Percentiles rank a stretch among this genome's conserved stretches.
These are phyloP conservation scores for Penicillium samsonianum DNA, from an alignment of 495 filamentous ascomycete genomes.

Conservation along the genomic window DNA sequence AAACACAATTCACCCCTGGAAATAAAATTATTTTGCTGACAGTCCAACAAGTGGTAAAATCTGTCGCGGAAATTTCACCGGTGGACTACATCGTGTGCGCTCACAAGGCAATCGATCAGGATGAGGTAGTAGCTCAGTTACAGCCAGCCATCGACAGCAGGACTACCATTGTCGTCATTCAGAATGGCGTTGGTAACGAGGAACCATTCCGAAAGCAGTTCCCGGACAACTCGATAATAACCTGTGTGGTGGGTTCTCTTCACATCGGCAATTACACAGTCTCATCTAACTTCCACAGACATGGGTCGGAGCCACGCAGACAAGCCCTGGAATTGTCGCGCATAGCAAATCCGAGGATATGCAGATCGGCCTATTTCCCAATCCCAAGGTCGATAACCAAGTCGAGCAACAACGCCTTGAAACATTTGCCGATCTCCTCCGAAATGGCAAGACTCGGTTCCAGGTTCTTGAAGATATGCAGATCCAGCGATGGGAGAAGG, in stretches of 20 bases:
- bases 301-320: conserved; percentile 53
- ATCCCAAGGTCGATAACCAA: conserved; percentile 22
- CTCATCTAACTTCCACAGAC: conserved; percentile 29
- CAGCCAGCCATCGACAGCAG: conserved; percentile 36
- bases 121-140: conserved; percentile 35
- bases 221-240: conserved; percentile 56
- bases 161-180: conserved; percentile 61
- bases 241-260: conserved; percentile 48
- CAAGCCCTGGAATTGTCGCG: conserved; percentile 43
- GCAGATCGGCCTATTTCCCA: conserved; percentile 49
- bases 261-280: neutral
- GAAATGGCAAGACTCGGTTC: conserved; percentile 40
- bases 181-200: conserved; percentile 72
- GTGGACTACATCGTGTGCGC: conserved; percentile 51
- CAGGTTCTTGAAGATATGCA: conserved; percentile 47
- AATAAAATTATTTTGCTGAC: neutral
- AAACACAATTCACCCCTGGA: neutral
- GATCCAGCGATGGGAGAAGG: conserved; percentile 53
- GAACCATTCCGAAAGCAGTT: conserved; percentile 59
- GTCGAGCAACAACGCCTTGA: conserved; percentile 37
- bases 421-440: conserved; percentile 41
- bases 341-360: conserved; percentile 51
- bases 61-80: conserved; percentile 38
- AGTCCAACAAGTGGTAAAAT: conserved; percentile 39
- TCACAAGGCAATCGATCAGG: conserved; percentile 53